Percentiles rank a stretch among this genome's conserved stretches.
These are phyloP conservation scores for Mycena chlorophos DNA, from an alignment of 768 basidiomycete genomes.

Conservation along the genomic window DNA sequence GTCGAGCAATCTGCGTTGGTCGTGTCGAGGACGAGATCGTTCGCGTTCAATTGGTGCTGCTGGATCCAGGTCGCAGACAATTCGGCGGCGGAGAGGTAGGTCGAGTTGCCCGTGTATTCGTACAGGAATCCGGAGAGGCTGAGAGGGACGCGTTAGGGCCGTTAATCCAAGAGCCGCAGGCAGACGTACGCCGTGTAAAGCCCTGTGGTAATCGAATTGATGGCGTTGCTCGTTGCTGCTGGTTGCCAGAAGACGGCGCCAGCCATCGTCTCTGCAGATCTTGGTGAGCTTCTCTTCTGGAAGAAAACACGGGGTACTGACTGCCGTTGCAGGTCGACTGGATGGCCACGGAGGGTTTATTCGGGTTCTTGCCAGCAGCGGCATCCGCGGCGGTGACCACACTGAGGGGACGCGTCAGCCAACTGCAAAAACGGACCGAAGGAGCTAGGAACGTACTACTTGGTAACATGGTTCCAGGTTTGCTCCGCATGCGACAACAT, in stretches of 20 bases:
- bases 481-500: constrained; percentile 45
- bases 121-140: constrained; percentile 54
- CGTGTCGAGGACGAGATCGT: constrained; percentile 47
- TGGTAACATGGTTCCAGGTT: constrained; percentile 50
- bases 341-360: constrained; percentile 44
- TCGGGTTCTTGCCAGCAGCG: constrained; percentile 35
- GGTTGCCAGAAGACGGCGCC: constrained; percentile 61
- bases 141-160: background rate
- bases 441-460: constrained; percentile 37
- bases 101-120: constrained; percentile 43
- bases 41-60: constrained; percentile 42
- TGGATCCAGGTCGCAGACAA: constrained; percentile 50
- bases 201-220: constrained; percentile 57
- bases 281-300: background rate
- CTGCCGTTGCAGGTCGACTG: constrained; percentile 45
- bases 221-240: constrained; percentile 38
- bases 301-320: constrained; percentile 23
- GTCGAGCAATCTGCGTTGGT: constrained; percentile 49
- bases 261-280: constrained; percentile 44
- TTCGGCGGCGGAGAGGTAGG: constrained; percentile 48
- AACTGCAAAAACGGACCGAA: background rate
- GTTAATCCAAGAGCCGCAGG: background rate
- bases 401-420: constrained; percentile 25
- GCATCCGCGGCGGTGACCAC: constrained; percentile 45
- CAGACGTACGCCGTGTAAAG: constrained; percentile 40